phyloP scores from a whole-genome alignment of 106 monocot species.

The Triglochin maritima region DNA sequence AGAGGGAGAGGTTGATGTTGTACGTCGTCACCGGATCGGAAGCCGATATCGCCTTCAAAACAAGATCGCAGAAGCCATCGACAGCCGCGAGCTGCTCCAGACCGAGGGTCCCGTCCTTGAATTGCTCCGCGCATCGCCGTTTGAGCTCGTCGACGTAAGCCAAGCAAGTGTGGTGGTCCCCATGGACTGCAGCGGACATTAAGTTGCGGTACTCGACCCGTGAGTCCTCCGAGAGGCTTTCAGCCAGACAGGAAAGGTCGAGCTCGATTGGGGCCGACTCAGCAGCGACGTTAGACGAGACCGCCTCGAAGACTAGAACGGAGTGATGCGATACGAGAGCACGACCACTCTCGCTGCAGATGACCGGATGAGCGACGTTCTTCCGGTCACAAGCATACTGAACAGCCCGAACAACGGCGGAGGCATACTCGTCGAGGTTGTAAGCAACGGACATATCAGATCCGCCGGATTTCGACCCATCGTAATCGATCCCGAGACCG shows the following conservation, averaged over 20 bases:
- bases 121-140: constrained; percentile 47
- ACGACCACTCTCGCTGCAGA: constrained; percentile 85
- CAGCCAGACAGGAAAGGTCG: constrained; percentile 31
- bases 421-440: constrained; percentile 53
- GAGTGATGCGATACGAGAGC: constrained; percentile 83
- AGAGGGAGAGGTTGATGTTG: constrained; percentile 80
- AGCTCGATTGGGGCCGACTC: constrained; percentile 9
- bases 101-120: constrained; percentile 71
- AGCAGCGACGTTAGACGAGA: constrained; percentile 14
- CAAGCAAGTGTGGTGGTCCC: constrained; percentile 39
- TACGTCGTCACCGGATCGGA: constrained; percentile 38
- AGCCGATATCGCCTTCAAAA: constrained; percentile 29
- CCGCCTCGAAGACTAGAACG: constrained; percentile 65
- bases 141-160: constrained; percentile 62
- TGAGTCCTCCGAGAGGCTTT: constrained; percentile 46
- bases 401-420: constrained; percentile 39
- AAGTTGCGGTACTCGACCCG: constrained; percentile 49
- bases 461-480: constrained; percentile 44
- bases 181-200: constrained; percentile 42
- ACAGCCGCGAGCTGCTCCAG: constrained; percentile 88
- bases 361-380: constrained; percentile 46
- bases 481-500: constrained; percentile 76
- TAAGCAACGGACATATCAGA: constrained; percentile 77
- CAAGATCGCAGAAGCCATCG: constrained; percentile 65
- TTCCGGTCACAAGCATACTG: constrained; percentile 50